These are phyloP conservation scores for Aspergillus fumigatiaffinis DNA, from an alignment of 2,329 filamentous ascomycete species.

Conservation along the genomic window DNA sequence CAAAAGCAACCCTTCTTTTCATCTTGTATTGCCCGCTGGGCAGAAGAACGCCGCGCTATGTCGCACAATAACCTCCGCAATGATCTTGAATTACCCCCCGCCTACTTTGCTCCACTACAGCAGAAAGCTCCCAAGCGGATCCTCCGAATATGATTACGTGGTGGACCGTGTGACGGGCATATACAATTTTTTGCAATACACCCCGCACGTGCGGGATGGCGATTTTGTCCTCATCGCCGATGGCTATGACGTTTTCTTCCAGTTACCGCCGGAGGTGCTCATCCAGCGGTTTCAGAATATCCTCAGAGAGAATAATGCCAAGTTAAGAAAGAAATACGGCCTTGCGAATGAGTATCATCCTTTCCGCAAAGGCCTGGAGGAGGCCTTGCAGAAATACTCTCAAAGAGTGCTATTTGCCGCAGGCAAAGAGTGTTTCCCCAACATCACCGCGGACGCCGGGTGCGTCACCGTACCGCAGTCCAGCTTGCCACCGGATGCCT, in stretches of 20 bases:
- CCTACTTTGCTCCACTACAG: slow-evolving; percentile 51
- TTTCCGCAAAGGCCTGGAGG: slow-evolving; percentile 15
- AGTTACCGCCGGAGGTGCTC: slow-evolving; percentile 61
- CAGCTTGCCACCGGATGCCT: slow-evolving; percentile 47
- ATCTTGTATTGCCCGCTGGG: slow-evolving; percentile 52
- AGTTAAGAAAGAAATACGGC: slow-evolving; percentile 50
- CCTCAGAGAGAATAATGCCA: slow-evolving; percentile 50
- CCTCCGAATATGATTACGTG: slow-evolving; percentile 39
- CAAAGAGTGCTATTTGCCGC: slow-evolving; percentile 56
- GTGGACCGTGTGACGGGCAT: slow-evolving; percentile 45
- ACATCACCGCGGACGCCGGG: slow-evolving; percentile 41
- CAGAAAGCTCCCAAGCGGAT: slow-evolving; percentile 21
- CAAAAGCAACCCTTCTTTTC: slow-evolving; percentile 44
- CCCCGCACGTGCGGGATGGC: slow-evolving; percentile 48
- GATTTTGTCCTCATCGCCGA: slow-evolving; percentile 64
- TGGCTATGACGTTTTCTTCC: slow-evolving; percentile 62
- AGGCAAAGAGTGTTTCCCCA: slow-evolving; percentile 50
- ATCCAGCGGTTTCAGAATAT: slow-evolving; percentile 59
- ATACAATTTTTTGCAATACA: slow-evolving; percentile 46
- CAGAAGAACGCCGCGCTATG: slow-evolving; percentile 51
- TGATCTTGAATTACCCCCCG: slow-evolving; percentile 57
- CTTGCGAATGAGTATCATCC: slow-evolving; percentile 20
- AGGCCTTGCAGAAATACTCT: slow-evolving; percentile 40
- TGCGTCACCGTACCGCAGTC: slow-evolving; percentile 53
- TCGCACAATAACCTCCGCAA: slow-evolving; percentile 54